Evolutionary conservation across 345 rosid genomes (phyloP).

Genomic region (Luvunga scandens): DNA sequence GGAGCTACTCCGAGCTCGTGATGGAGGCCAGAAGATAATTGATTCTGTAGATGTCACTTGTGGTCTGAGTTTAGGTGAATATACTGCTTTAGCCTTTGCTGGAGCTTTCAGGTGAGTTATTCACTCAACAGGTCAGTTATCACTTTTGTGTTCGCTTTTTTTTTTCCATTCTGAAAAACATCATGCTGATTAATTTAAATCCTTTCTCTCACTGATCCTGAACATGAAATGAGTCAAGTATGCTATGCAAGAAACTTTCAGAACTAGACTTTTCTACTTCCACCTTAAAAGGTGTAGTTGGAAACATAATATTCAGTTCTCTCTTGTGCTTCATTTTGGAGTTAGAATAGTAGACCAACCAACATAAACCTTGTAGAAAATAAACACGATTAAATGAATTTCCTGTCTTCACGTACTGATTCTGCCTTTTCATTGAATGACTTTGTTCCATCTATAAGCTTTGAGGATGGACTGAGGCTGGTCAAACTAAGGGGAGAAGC

Average conservation of each 20-base stretch:
- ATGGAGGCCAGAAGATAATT: conserved; percentile 83
- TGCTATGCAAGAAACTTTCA: not conserved
- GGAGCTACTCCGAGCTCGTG: conserved; percentile 78
- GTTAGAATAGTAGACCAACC: not conserved
- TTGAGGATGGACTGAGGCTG: conserved; percentile 93
- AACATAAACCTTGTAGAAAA: not conserved
- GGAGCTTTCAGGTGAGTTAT: conserved; percentile 81
- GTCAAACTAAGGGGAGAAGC: conserved; percentile 98
- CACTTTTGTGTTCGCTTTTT: not conserved
- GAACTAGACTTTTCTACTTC: not conserved
- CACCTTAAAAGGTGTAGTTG: not conserved
- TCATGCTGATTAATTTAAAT: not conserved
- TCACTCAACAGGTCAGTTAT: not conserved
- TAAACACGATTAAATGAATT: not conserved
- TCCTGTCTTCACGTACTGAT: conserved; percentile 1
- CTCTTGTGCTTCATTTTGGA: not conserved
- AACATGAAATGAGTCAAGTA: conserved; percentile 8
- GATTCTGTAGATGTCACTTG: conserved; percentile 92
- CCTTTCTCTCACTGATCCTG: not conserved
- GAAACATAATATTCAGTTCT: not conserved
- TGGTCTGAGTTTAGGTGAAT: conserved; percentile 98
- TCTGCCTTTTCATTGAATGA: conserved; percentile 15
- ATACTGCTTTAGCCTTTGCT: conserved; percentile 94
- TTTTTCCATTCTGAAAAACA: not conserved
- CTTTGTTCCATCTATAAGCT: conserved; percentile 44